Conservation (phyloP, 371 early-diverging fungal genomes). For the Apophysomyces ossiformis region DNA sequence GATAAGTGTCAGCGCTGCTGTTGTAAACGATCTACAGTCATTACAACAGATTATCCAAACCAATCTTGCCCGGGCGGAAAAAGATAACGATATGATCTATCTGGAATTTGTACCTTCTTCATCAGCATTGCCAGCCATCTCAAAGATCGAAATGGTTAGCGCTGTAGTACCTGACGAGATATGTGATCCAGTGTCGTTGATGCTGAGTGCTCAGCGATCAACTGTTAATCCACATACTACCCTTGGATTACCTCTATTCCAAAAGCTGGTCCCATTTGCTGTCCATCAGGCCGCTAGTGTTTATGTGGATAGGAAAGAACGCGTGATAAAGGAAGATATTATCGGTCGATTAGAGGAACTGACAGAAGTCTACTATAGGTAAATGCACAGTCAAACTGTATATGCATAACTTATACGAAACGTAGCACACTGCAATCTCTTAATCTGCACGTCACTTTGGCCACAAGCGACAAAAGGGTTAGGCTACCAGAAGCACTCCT, state of each 20-base stretch:
- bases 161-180: slow-evolving; percentile 46
- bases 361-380: slow-evolving; percentile 44
- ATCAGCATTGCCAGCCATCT: slow-evolving; percentile 61
- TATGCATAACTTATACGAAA: slow-evolving; percentile 5
- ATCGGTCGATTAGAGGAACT: slow-evolving; percentile 33
- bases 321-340: slow-evolving; percentile 60
- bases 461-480: slow-evolving; percentile 67
- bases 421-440: slow-evolving; percentile 67
- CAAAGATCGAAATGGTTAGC: slow-evolving; percentile 74
- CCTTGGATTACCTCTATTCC: slow-evolving; percentile 82
- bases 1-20: slow-evolving; percentile 26
- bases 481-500: slow-evolving; percentile 75
- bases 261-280: slow-evolving; percentile 84
- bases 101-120: slow-evolving; percentile 74
- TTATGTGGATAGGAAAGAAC: slow-evolving; percentile 80
- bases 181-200: slow-evolving; percentile 53
- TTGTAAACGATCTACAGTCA: slow-evolving; percentile 48
- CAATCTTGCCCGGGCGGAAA: slow-evolving; percentile 75
- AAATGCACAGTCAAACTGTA: background rate
- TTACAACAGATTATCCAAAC: slow-evolving; percentile 61
- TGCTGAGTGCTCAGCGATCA: slow-evolving; percentile 38
- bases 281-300: slow-evolving; percentile 89
- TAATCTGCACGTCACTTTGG: slow-evolving; percentile 72
- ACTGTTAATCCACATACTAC: slow-evolving; percentile 37
- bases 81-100: slow-evolving; percentile 92